Evolutionary conservation across 2,329 filamentous ascomycete species (phyloP).

Genomic region (Aciculosporium take): DNA sequence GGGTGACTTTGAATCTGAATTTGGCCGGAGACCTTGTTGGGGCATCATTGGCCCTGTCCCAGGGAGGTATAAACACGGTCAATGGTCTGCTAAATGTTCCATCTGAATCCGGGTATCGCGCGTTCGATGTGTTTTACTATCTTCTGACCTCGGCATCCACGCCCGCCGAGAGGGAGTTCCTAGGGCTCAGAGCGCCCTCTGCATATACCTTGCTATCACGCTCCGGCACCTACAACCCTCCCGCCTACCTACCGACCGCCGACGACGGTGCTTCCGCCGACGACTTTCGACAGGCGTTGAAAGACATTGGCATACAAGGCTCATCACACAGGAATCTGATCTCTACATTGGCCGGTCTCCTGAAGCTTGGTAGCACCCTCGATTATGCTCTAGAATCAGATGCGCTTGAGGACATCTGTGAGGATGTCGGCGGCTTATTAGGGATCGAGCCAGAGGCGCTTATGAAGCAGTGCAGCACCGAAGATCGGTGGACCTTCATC

Average conservation of each 20-base stretch:
- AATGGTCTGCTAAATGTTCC: conserved; percentile 72
- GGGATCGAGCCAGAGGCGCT: conserved; percentile 79
- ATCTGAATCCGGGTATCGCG: conserved; percentile 65
- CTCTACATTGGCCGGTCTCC: conserved; percentile 67
- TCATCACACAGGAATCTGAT: conserved; percentile 68
- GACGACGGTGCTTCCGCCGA: conserved; percentile 89
- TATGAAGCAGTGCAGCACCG: conserved; percentile 61
- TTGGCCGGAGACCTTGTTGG: conserved; percentile 65
- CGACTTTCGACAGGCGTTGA: conserved; percentile 76
- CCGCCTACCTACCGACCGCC: conserved; percentile 77
- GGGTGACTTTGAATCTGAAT: conserved; percentile 68
- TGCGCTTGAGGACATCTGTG: conserved; percentile 68
- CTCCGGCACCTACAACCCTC: conserved; percentile 74
- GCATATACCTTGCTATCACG: conserved; percentile 66
- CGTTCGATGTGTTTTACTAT: conserved; percentile 97
- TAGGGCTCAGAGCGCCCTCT: conserved; percentile 64
- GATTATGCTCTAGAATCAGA: conserved; percentile 78
- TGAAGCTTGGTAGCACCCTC: conserved; percentile 84
- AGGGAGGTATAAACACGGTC: conserved; percentile 73
- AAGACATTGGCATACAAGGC: conserved; percentile 88
- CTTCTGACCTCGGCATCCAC: conserved; percentile 84
- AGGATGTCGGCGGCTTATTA: conserved; percentile 76
- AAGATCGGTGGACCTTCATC: conserved; percentile 71
- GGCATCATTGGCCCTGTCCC: conserved; percentile 64
- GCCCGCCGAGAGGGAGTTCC: conserved; percentile 73